Conservation (phyloP, 306 rosid genomes). For the Inga leiocalycina region DNA sequence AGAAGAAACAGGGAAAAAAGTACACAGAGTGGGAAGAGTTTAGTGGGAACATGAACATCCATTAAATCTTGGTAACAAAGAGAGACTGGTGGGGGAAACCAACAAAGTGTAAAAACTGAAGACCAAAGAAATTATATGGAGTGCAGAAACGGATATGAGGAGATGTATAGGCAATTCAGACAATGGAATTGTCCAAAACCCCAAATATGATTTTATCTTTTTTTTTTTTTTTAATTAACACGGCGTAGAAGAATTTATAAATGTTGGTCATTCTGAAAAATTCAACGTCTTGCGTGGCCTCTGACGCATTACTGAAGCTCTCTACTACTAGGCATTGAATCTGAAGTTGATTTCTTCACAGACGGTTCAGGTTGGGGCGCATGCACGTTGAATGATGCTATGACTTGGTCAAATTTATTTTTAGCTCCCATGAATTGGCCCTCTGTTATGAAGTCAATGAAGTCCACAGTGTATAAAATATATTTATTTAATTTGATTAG, state of each 20-base stretch:
- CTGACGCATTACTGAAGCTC: background rate
- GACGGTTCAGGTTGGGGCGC: background rate
- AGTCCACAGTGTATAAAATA: no score
- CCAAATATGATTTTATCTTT: no score
- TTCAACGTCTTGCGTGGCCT: background rate
- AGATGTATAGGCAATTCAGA: no score
- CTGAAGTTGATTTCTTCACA: background rate
- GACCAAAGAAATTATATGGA: no score
- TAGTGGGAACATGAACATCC: slow-evolving; percentile 19
- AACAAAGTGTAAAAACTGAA: background rate
- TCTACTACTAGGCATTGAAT: background rate
- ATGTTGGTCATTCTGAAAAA: background rate
- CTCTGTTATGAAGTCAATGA: no score
- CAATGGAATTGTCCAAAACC: no score
- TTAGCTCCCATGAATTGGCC: no score
- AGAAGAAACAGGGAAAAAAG: background rate
- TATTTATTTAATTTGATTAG: no score
- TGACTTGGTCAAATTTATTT: no score
- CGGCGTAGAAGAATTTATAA: no score
- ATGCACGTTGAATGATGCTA: background rate
- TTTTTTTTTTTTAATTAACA: no score
- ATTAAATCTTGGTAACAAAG: background rate
- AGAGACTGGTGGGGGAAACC: background rate
- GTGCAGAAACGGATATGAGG: no score
- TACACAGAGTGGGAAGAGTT: background rate